Percentiles rank a stretch among this genome's conserved stretches.
These are phyloP conservation scores for Dalbergia oliveri DNA, from an alignment of 306 rosid genomes.

Conservation along the genomic window DNA sequence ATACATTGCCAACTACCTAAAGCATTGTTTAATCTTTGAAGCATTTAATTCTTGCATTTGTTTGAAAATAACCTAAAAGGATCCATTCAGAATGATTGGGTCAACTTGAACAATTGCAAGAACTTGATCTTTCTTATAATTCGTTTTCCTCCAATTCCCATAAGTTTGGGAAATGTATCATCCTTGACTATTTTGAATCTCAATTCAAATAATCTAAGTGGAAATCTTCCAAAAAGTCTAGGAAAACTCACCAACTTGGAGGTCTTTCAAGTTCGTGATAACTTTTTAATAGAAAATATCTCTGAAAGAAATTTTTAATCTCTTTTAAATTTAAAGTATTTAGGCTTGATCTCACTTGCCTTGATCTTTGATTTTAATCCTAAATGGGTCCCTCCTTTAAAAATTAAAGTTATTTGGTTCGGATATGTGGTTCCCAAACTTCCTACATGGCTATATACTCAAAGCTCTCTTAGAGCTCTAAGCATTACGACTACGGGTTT, in stretches of 20 bases:
- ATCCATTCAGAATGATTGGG: not conserved
- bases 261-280: not conserved
- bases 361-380: slow-evolving; percentile 37
- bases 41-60: not conserved
- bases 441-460: slow-evolving; percentile 44
- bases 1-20: not conserved
- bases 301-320: slow-evolving; percentile 35
- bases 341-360: not conserved
- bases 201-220: not conserved
- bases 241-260: not conserved
- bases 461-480: not conserved
- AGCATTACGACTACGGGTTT: not conserved
- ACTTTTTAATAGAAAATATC: slow-evolving; percentile 5
- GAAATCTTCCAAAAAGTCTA: not conserved
- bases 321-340: not conserved
- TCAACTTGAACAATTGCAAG: not conserved
- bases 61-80: not conserved
- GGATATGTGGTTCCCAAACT: slow-evolving; percentile 34
- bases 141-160: not conserved
- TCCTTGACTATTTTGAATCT: not conserved
- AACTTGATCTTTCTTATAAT: not conserved
- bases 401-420: not conserved
- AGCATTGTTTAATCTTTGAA: not conserved
- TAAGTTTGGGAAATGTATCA: not conserved
- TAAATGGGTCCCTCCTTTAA: slow-evolving; percentile 51